phyloP scores from a whole-genome alignment of 352 stramenopile genomes.

The Phytophthora lateralis region DNA sequence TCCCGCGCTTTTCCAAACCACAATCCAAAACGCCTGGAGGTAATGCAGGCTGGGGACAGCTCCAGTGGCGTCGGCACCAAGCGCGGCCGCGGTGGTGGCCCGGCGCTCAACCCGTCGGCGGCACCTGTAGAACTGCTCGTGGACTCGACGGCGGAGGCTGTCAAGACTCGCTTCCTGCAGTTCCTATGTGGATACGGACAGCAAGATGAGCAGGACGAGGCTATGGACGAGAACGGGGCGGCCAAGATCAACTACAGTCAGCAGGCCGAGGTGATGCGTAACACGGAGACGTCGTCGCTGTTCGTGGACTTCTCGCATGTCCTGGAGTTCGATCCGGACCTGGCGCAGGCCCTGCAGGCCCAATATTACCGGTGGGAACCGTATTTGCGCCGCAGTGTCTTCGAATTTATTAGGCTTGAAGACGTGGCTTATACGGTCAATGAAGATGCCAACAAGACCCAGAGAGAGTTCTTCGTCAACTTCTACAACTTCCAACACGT shows the following conservation, averaged over 20 bases:
- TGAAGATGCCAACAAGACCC: constrained; percentile 80
- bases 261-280: constrained; percentile 87
- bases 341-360: constrained; percentile 82
- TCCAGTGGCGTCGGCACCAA: constrained; percentile 35
- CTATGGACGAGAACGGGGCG: constrained; percentile 2
- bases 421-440: constrained; percentile 80
- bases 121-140: constrained; percentile 63
- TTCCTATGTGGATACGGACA: constrained; percentile 82
- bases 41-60: constrained; percentile 19
- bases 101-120: constrained; percentile 43
- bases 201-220: constrained; percentile 32
- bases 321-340: constrained; percentile 80
- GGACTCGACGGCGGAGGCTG: constrained; percentile 77
- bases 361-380: constrained; percentile 89
- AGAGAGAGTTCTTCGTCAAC: constrained; percentile 87
- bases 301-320: constrained; percentile 90
- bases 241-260: constrained; percentile 81
- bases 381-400: constrained; percentile 71
- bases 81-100: constrained; percentile 43
- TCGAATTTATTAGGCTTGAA: constrained; percentile 81
- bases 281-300: constrained; percentile 86
- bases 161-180: constrained; percentile 85
- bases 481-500: constrained; percentile 92
- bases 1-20: no score
- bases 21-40: not conserved